Conservation (phyloP, 331 rosid species). For the Cydonia oblonga region DNA sequence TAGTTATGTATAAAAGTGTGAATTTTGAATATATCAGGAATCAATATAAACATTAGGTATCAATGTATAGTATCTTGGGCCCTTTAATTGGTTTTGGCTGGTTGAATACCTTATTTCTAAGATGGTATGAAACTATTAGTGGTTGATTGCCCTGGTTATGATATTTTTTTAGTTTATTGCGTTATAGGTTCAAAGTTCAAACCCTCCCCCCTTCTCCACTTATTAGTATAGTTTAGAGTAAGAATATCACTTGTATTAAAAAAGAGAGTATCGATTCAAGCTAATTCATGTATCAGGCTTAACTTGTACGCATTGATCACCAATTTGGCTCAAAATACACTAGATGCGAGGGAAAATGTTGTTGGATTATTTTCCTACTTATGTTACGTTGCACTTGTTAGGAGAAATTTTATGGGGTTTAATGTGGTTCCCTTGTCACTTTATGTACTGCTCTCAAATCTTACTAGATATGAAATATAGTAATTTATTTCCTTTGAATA, state of each 20-base stretch:
- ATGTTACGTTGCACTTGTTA: background rate
- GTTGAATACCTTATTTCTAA: background rate
- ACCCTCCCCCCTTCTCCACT: background rate
- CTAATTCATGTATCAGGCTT: background rate
- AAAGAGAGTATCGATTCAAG: too few species aligned
- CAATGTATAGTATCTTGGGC: background rate
- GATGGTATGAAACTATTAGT: too few species aligned
- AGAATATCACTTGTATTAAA: too few species aligned
- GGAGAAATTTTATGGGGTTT: background rate
- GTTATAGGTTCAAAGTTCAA: background rate
- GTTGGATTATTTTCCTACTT: background rate
- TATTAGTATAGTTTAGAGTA: background rate
- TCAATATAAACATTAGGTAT: background rate
- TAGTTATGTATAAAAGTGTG: background rate
- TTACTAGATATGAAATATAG: too few species aligned
- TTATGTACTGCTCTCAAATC: too few species aligned
- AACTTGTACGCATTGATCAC: too few species aligned
- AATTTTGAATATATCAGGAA: background rate
- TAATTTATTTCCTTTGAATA: too few species aligned
- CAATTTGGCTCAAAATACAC: background rate
- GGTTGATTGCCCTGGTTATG: too few species aligned
- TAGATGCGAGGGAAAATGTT: background rate
- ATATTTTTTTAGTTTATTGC: too few species aligned
- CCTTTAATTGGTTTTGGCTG: background rate
- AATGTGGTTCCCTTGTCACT: background rate